Conservation (phyloP, 192 early-diverging fungal genomes). For the Linnemannia zychae region DNA sequence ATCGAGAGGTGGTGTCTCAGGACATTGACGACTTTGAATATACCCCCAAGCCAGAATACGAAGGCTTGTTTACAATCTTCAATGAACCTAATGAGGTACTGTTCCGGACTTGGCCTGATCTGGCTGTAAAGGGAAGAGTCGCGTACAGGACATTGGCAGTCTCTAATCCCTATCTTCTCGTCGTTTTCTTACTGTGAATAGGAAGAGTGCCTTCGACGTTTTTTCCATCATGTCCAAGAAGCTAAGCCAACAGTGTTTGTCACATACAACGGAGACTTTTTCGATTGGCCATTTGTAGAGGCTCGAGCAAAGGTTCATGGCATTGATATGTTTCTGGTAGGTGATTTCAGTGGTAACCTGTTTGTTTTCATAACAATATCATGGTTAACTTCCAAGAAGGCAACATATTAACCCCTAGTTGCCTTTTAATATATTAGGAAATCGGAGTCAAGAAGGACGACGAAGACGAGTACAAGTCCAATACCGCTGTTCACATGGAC, state of each 20-base stretch:
- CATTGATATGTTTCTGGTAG: slow-evolving; percentile 86
- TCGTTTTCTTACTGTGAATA: slow-evolving; percentile 28
- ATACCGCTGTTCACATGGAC: slow-evolving; percentile 94
- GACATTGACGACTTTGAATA: slow-evolving; percentile 99
- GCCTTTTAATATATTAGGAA: slow-evolving; percentile 64
- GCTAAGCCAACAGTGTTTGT: slow-evolving; percentile 89
- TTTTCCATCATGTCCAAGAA: slow-evolving; percentile 92
- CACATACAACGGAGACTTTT: slow-evolving; percentile 99
- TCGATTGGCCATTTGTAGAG: slow-evolving; percentile 99
- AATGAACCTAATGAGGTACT: slow-evolving; percentile 92
- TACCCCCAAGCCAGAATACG: slow-evolving; percentile 95
- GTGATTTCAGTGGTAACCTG: neutral
- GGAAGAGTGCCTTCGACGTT: slow-evolving; percentile 79
- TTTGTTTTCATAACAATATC: neutral
- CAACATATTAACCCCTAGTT: too few species aligned
- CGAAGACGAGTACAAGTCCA: slow-evolving; percentile 89
- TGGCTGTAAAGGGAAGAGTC: neutral
- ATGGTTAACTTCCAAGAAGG: neutral
- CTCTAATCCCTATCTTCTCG: neutral
- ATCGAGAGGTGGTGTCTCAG: slow-evolving; percentile 93
- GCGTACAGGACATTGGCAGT: neutral
- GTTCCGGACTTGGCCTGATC: neutral
- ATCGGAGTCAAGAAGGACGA: slow-evolving; percentile 85
- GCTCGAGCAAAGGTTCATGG: slow-evolving; percentile 84
- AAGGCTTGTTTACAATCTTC: slow-evolving; percentile 95